Percentiles rank a stretch among this genome's conserved stretches.
Evolutionary conservation across 2,329 filamentous ascomycete genomes (phyloP).

Genomic region (Ustilaginoidea virens): DNA sequence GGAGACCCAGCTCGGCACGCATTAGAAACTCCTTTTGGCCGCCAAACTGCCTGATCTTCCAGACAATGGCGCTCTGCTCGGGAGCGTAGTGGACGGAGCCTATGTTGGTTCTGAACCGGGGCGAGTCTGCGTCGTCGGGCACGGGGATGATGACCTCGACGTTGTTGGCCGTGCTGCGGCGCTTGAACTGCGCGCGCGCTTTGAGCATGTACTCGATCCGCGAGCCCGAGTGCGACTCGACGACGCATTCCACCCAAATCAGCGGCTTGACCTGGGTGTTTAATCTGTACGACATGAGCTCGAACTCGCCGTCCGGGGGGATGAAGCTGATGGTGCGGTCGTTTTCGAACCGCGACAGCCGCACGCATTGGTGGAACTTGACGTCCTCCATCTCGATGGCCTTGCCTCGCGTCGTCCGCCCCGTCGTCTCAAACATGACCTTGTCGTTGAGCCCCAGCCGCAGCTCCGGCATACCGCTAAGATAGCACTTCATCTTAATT

Average conservation of each 20-base stretch:
- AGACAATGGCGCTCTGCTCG: conserved; percentile 93
- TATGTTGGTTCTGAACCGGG: conserved; percentile 93
- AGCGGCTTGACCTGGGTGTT: conserved; percentile 98
- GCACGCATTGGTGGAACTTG: conserved; percentile 97
- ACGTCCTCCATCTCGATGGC: conserved; percentile 99
- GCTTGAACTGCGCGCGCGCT: conserved; percentile 95
- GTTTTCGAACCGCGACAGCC: conserved; percentile 92
- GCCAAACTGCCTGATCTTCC: conserved; percentile 99
- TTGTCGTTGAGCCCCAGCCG: conserved; percentile 94
- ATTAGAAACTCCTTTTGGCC: conserved; percentile 98
- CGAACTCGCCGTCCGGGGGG: conserved; percentile 94
- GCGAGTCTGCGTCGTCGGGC: conserved; percentile 90
- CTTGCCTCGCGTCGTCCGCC: conserved; percentile 84
- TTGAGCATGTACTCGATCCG: conserved; percentile 99
- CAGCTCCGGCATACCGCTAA: conserved; percentile 95
- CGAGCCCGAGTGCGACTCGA: conserved; percentile 88
- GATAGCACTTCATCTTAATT: conserved; percentile 99
- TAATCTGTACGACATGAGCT: conserved; percentile 96
- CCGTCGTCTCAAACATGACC: conserved; percentile 98
- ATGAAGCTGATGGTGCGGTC: conserved; percentile 98
- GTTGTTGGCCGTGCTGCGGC: conserved; percentile 93
- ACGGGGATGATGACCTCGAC: conserved; percentile 96
- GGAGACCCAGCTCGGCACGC: conserved; percentile 88
- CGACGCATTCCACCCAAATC: conserved; percentile 97
- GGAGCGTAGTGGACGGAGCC: conserved; percentile 95